Evolutionary conservation across 164 flowering plant genomes (phyloP).

Genomic region (Berberis vulgaris): DNA sequence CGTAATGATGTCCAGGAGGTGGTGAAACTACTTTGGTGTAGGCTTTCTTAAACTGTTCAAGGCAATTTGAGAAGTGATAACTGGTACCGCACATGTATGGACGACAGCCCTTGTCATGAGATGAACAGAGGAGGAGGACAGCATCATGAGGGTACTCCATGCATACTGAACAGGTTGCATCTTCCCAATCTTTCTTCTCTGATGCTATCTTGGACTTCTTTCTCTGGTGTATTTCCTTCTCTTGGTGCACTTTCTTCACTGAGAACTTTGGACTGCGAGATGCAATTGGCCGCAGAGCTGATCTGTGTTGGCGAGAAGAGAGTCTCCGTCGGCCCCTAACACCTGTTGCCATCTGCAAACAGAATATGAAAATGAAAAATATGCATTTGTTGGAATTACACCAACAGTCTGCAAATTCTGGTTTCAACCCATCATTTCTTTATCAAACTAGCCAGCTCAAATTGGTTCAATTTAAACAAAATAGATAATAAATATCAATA

Average conservation of each 20-base stretch:
- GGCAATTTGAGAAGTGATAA: slow-evolving; percentile 55
- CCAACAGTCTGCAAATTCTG: no score
- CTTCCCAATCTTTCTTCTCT: slow-evolving; percentile 59
- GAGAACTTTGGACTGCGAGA: slow-evolving; percentile 12
- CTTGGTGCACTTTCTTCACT: slow-evolving; percentile 15
- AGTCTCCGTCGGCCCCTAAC: slow-evolving; percentile 49
- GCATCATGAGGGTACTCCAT: slow-evolving; percentile 73
- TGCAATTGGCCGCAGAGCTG: slow-evolving; percentile 43
- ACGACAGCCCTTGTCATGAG: slow-evolving; percentile 67
- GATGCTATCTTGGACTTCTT: neutral
- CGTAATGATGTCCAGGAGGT: slow-evolving; percentile 2
- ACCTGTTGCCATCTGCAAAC: slow-evolving; percentile 57
- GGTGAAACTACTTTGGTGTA: slow-evolving; percentile 24
- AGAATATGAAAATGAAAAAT: slow-evolving; percentile 19
- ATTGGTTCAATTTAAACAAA: no score
- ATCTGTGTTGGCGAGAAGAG: slow-evolving; percentile 41
- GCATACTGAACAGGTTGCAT: slow-evolving; percentile 63
- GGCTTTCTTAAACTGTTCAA: slow-evolving; percentile 57
- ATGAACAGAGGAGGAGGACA: slow-evolving; percentile 68
- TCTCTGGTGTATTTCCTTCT: slow-evolving; percentile 18
- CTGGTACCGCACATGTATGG: slow-evolving; percentile 77
- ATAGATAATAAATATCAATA: no score
- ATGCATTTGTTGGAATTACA: neutral
- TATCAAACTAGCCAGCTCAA: no score
- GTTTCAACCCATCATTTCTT: no score